These are phyloP conservation scores for Wickerhamiella shivajii DNA, from an alignment of 805 yeast species.

Conservation along the genomic window DNA sequence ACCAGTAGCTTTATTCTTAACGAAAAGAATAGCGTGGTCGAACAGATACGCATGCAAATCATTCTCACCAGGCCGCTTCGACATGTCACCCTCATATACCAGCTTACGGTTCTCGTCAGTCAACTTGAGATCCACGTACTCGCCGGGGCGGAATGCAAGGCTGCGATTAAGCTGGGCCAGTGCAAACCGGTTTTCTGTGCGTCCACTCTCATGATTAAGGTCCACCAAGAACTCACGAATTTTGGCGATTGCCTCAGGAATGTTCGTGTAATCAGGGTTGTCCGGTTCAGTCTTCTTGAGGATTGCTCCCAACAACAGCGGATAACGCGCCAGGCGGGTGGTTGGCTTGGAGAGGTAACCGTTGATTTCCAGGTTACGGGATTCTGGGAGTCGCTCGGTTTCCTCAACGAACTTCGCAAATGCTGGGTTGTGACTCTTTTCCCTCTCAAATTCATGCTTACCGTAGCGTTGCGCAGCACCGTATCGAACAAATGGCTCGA, in stretches of 20 bases:
- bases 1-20: constrained; percentile 63
- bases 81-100: constrained; percentile 60
- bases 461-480: constrained; percentile 95
- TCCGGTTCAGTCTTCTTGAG: constrained; percentile 69
- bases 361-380: constrained; percentile 78
- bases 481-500: constrained; percentile 85
- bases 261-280: constrained; percentile 52
- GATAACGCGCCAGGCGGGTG: constrained; percentile 90
- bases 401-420: constrained; percentile 92
- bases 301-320: constrained; percentile 66
- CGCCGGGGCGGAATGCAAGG: constrained; percentile 66
- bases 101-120: constrained; percentile 70
- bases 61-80: constrained; percentile 59
- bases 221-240: constrained; percentile 60
- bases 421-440: constrained; percentile 73
- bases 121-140: constrained; percentile 71
- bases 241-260: constrained; percentile 59
- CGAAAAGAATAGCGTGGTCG: constrained; percentile 77
- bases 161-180: constrained; percentile 76
- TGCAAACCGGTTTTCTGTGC: constrained; percentile 82
- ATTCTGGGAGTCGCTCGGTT: constrained; percentile 69
- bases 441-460: constrained; percentile 87
- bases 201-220: constrained; percentile 82
- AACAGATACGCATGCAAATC: constrained; percentile 75
- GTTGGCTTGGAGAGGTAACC: constrained; percentile 92